phyloP scores from a whole-genome alignment of 805 yeast species.

The Wickerhamomyces rabaulensis region DNA sequence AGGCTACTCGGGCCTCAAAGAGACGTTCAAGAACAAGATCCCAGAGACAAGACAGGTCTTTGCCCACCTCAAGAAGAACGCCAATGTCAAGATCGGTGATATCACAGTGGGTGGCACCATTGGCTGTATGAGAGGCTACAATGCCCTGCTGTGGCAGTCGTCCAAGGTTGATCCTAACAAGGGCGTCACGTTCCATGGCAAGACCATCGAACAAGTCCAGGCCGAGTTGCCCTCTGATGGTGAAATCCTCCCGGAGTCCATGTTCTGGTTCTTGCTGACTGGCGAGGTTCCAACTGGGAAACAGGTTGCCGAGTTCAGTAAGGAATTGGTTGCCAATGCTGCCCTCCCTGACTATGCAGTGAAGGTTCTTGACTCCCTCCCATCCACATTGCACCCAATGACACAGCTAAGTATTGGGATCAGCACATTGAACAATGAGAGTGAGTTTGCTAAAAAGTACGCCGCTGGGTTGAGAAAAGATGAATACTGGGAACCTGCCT shows the following conservation, averaged over 20 bases:
- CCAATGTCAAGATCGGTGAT: conserved; percentile 36
- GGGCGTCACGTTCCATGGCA: conserved; percentile 77
- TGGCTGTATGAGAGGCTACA: conserved; percentile 81
- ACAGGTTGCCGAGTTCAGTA: conserved; percentile 51
- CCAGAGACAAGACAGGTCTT: conserved; percentile 40
- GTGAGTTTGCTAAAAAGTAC: conserved; percentile 67
- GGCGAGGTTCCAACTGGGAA: conserved; percentile 63
- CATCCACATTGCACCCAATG: conserved; percentile 72
- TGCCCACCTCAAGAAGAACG: conserved; percentile 33
- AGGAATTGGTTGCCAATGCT: conserved; percentile 60
- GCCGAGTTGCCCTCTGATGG: conserved; percentile 49
- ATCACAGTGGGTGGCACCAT: conserved; percentile 38
- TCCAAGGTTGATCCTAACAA: conserved; percentile 69
- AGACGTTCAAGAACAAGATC: conserved; percentile 15
- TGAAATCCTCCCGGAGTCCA: conserved; percentile 70
- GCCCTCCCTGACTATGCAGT: conserved; percentile 60
- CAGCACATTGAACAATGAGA: conserved; percentile 66
- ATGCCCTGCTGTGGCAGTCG: conserved; percentile 75
- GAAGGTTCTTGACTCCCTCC: conserved; percentile 57
- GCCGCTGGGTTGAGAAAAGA: conserved; percentile 63
- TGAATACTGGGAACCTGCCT: conserved; percentile 71
- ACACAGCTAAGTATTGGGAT: conserved; percentile 76
- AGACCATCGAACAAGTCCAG: conserved; percentile 70
- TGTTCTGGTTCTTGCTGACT: conserved; percentile 74
- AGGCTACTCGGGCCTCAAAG: not conserved